A percentile compares a stretch with the other conserved stretches of the same genome.
Conservation (phyloP, 2,329 filamentous ascomycete species). For the Fusarium metavorans region DNA sequence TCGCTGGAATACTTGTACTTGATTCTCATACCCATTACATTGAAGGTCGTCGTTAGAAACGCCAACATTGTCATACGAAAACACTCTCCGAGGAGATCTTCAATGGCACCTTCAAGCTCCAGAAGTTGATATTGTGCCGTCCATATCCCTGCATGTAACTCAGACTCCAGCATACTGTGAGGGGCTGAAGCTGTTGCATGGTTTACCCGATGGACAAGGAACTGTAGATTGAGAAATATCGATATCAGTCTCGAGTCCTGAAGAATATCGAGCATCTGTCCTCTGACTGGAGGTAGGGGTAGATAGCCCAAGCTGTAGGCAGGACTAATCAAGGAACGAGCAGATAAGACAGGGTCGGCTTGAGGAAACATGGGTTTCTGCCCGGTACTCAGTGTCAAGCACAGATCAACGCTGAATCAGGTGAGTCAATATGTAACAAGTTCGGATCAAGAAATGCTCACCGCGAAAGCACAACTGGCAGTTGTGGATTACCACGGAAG, state of each 20-base stretch:
- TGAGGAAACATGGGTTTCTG: neutral
- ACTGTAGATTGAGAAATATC: neutral
- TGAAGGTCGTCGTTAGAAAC: neutral
- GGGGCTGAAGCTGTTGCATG: neutral
- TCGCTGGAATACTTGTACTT: neutral
- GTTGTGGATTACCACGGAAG: neutral
- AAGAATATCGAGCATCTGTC: neutral
- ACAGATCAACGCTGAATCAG: neutral
- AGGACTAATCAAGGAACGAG: neutral
- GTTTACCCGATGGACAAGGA: neutral
- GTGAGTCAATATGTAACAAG: neutral
- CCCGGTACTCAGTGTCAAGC: neutral
- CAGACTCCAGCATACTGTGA: neutral
- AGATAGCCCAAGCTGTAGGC: neutral
- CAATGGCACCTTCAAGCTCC: neutral
- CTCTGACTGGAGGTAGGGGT: neutral
- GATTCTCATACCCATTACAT: neutral
- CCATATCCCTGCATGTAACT: neutral
- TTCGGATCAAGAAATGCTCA: neutral
- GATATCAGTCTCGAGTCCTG: neutral
- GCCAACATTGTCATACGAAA: neutral
- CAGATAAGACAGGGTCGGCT: neutral
- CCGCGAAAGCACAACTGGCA: neutral
- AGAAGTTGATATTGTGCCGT: neutral
- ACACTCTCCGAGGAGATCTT: neutral